phyloP scores from a whole-genome alignment of 805 yeast genomes.

The Candida jianshihensis region DNA sequence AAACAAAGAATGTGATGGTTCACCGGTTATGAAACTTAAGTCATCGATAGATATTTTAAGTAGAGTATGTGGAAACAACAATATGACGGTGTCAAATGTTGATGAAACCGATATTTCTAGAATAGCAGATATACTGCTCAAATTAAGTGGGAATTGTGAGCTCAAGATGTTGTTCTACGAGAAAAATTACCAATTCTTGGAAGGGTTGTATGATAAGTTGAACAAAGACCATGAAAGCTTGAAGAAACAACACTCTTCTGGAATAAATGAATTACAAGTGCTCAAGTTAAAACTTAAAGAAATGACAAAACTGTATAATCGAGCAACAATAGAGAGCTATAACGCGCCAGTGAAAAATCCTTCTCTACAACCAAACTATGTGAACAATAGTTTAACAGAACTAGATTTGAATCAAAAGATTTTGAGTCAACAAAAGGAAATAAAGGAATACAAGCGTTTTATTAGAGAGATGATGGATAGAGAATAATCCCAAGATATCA shows the following conservation, averaged over 20 bases:
- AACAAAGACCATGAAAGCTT: slow-evolving; percentile 5
- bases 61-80: slow-evolving; percentile 10
- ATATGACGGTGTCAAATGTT: not conserved
- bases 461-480: slow-evolving; percentile 21
- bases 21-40: slow-evolving; percentile 1
- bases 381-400: not conserved
- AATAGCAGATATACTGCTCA: slow-evolving; percentile 5
- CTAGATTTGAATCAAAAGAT: not conserved
- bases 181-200: slow-evolving; percentile 19
- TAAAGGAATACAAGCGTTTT: slow-evolving; percentile 18
- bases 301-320: slow-evolving; percentile 5
- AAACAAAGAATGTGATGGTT: not conserved
- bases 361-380: not conserved
- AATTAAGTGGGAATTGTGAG: slow-evolving; percentile 13
- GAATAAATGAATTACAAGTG: slow-evolving; percentile 1
- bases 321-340: not conserved
- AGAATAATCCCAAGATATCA: slow-evolving; percentile 1
- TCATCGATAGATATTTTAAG: slow-evolving; percentile 6
- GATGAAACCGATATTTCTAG: slow-evolving; percentile 3
- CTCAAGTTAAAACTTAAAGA: slow-evolving; percentile 4
- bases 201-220: slow-evolving; percentile 13
- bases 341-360: not conserved
- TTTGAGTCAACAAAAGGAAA: slow-evolving; percentile 13
- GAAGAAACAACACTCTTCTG: slow-evolving; percentile 1
- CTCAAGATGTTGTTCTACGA: slow-evolving; percentile 15